phyloP scores from a whole-genome alignment of 1,284 basidiomycete species.

The Sanghuangporus sanghuang region DNA sequence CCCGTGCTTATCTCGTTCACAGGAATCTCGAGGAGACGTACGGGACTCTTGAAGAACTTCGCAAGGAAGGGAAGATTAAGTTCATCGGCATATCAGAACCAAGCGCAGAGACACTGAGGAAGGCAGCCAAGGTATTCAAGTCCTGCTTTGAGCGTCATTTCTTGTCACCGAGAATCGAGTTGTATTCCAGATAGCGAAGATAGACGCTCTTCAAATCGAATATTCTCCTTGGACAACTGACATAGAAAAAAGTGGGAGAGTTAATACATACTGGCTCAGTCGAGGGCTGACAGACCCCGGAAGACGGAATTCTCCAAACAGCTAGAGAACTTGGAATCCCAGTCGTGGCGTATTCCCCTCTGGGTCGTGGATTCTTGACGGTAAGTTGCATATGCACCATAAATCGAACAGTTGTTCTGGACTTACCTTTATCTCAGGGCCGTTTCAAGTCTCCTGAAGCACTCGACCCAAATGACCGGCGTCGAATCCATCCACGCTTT shows the following conservation, averaged over 20 bases:
- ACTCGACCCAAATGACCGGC: constrained; percentile 32
- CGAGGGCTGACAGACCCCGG: neutral
- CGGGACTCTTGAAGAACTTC: constrained; percentile 16
- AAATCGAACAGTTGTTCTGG: neutral
- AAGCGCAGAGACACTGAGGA: constrained; percentile 26
- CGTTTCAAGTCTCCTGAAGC: constrained; percentile 26
- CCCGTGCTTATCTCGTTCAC: neutral
- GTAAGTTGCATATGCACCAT: neutral
- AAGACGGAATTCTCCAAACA: constrained; percentile 18
- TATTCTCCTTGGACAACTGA: constrained; percentile 21
- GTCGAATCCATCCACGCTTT: constrained; percentile 16
- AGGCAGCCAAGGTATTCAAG: constrained; percentile 18
- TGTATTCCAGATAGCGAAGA: constrained; percentile 20
- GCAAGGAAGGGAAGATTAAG: constrained; percentile 30
- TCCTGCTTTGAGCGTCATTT: neutral
- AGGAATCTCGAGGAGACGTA: constrained; percentile 22
- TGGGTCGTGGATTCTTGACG: constrained; percentile 20
- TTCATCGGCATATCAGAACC: constrained; percentile 36
- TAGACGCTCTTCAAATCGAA: constrained; percentile 32
- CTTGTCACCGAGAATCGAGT: neutral
- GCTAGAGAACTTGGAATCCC: constrained; percentile 22
- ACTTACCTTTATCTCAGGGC: constrained; percentile 28
- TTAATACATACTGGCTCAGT: neutral
- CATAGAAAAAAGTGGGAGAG: constrained; percentile 17
- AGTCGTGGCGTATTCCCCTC: constrained; percentile 21